Conservation (phyloP, 345 rosid genomes). For the Camelina hispida region DNA sequence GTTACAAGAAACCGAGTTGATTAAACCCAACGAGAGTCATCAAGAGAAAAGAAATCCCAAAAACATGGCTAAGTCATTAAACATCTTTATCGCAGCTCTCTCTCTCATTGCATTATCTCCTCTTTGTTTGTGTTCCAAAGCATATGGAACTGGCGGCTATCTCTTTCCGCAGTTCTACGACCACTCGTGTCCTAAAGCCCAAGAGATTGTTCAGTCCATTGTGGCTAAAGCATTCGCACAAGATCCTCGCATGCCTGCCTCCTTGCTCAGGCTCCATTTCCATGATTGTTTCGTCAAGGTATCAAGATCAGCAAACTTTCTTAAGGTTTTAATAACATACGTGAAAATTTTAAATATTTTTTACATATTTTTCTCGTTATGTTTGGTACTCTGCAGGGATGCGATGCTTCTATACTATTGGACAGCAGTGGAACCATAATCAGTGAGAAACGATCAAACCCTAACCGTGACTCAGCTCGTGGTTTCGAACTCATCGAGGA, state of each 20-base stretch:
- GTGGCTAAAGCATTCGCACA: constrained; percentile 60
- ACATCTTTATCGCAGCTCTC: constrained; percentile 47
- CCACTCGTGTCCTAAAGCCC: constrained; percentile 70
- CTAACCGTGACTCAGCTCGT: constrained; percentile 78
- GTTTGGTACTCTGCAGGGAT: constrained; percentile 56
- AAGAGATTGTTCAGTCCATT: constrained; percentile 56
- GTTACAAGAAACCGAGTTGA: constrained; percentile 34
- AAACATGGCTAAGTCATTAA: constrained; percentile 47
- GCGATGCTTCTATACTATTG: constrained; percentile 76
- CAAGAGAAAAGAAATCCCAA: constrained; percentile 29
- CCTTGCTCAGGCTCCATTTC: constrained; percentile 74
- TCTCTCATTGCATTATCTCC: constrained; percentile 50
- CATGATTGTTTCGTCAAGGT: constrained; percentile 90
- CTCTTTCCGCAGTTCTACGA: constrained; percentile 73
- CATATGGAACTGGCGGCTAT: constrained; percentile 45
- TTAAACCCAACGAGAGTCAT: background rate
- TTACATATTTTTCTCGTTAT: background rate
- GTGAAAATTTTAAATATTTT: background rate
- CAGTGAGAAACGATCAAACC: constrained; percentile 77
- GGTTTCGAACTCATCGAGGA: constrained; percentile 85
- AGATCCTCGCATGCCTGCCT: constrained; percentile 81
- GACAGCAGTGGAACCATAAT: constrained; percentile 65
- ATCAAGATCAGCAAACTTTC: background rate
- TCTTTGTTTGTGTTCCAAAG: constrained; percentile 51
- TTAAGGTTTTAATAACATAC: constrained; percentile 5